phyloP scores from a whole-genome alignment of 2,329 filamentous ascomycete species.

The Ramularia endophylla region DNA sequence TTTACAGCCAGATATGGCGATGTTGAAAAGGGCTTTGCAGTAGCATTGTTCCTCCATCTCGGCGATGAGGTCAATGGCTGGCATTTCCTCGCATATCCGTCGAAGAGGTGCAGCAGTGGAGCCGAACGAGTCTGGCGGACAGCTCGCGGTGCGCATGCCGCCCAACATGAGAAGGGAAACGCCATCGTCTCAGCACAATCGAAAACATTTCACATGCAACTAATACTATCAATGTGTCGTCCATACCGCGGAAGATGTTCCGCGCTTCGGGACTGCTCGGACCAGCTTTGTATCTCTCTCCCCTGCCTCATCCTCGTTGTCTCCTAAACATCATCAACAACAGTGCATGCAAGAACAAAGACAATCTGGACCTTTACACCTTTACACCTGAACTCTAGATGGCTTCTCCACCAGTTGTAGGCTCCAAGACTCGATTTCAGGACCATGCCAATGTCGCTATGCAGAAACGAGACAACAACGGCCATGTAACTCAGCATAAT shows the following conservation, averaged over 20 bases:
- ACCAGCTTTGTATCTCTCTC: no score
- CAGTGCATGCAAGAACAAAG: no score
- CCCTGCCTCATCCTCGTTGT: no score
- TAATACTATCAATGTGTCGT: not conserved
- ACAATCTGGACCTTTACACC: no score
- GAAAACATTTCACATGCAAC: not conserved
- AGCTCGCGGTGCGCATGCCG: slow-evolving; percentile 16
- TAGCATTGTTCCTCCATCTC: slow-evolving; percentile 1
- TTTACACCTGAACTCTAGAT: no score
- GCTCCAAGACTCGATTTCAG: no score
- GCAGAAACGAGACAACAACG: no score
- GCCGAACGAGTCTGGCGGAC: slow-evolving; percentile 13
- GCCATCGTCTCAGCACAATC: not conserved
- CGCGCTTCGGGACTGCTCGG: not conserved
- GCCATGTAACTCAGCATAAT: no score
- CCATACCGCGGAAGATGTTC: not conserved
- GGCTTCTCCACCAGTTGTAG: no score
- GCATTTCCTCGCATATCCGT: slow-evolving; percentile 22
- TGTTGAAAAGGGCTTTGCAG: slow-evolving; percentile 10
- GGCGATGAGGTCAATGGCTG: slow-evolving; percentile 7
- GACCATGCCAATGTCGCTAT: no score
- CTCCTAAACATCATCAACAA: no score
- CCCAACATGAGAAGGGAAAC: not conserved
- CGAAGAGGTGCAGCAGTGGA: slow-evolving; percentile 26
- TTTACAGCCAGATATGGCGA: slow-evolving; percentile 3